Percentiles rank a stretch among this genome's conserved stretches.
These are phyloP conservation scores for Aspergillus hortae DNA, from an alignment of 2,329 filamentous ascomycete species.

Conservation along the genomic window DNA sequence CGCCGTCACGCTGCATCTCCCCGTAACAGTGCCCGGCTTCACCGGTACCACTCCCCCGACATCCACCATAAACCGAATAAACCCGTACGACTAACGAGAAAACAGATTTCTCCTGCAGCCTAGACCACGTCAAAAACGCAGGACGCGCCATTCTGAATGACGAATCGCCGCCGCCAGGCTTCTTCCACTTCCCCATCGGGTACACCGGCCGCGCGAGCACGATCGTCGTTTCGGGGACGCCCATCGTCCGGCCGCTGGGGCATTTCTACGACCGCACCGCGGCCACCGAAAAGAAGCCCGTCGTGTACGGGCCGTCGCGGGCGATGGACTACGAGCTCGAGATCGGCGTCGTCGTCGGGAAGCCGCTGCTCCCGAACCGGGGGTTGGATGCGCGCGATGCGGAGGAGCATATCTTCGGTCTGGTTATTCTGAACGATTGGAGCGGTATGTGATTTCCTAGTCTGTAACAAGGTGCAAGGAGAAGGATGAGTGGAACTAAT, in stretches of 20 bases:
- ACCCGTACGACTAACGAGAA: slow-evolving; percentile 21
- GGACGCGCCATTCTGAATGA: slow-evolving; percentile 24
- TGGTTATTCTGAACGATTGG: slow-evolving; percentile 63
- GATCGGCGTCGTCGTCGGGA: slow-evolving; percentile 45
- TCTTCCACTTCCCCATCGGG: slow-evolving; percentile 49
- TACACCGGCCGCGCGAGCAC: slow-evolving; percentile 56
- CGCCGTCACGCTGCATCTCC: slow-evolving; percentile 51
- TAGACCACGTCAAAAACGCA: slow-evolving; percentile 25
- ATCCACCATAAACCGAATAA: slow-evolving; percentile 41
- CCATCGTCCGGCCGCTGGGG: slow-evolving; percentile 47
- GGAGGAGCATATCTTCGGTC: slow-evolving; percentile 59
- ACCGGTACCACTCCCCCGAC: slow-evolving; percentile 53
- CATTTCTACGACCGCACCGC: slow-evolving; percentile 20
- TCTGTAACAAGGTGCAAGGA: no score
- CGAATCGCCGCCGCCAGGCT: slow-evolving; percentile 29
- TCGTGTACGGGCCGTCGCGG: slow-evolving; percentile 19
- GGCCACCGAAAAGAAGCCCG: slow-evolving; percentile 14
- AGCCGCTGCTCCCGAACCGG: slow-evolving; percentile 35
- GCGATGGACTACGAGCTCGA: slow-evolving; percentile 43
- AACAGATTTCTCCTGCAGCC: slow-evolving; percentile 37
- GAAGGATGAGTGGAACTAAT: neutral
- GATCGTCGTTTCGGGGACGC: slow-evolving; percentile 49
- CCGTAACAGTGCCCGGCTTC: slow-evolving; percentile 55
- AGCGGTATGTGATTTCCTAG: slow-evolving; percentile 16
- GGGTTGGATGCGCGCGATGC: slow-evolving; percentile 46